Percentiles rank a stretch among this genome's conserved stretches.
Conservation (phyloP, 345 rosid species). For the Bruguiera sexangula region DNA sequence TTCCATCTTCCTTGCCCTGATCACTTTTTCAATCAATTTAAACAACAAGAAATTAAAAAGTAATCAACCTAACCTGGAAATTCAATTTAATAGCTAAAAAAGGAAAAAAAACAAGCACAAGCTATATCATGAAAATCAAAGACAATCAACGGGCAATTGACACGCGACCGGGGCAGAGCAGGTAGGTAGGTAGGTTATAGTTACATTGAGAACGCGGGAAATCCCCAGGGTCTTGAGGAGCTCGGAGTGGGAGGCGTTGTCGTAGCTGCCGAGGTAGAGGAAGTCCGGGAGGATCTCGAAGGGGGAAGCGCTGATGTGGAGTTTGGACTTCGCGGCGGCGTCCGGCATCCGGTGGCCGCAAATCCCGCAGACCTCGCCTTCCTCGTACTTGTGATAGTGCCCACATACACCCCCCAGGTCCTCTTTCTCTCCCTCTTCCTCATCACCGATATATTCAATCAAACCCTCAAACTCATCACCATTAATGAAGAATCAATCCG, state of each 20-base stretch:
- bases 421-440: constrained; percentile 93
- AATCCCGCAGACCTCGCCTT: constrained; percentile 90
- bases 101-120: too few species aligned
- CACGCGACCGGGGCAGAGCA: too few species aligned
- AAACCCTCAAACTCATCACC: constrained; percentile 22
- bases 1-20: too few species aligned
- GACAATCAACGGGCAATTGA: too few species aligned
- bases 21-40: too few species aligned
- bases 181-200: too few species aligned
- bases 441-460: too few species aligned
- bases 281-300: constrained; percentile 90
- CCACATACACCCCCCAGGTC: constrained; percentile 95
- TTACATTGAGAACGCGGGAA: constrained; percentile 81
- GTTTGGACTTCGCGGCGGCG: constrained; percentile 41
- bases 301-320: constrained; percentile 79
- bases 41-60: too few species aligned
- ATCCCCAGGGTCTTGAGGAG: constrained; percentile 87
- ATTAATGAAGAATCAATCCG: too few species aligned
- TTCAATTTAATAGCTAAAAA: too few species aligned
- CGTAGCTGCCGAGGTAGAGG: constrained; percentile 89
- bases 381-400: constrained; percentile 97
- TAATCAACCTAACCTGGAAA: too few species aligned
- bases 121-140: too few species aligned
- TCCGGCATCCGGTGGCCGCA: constrained; percentile 81
- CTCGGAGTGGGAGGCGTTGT: constrained; percentile 97